A percentile compares a stretch with the other conserved stretches of the same genome.
These are phyloP conservation scores for Leccinum imitatum DNA, from an alignment of 768 basidiomycete species.

Conservation along the genomic window DNA sequence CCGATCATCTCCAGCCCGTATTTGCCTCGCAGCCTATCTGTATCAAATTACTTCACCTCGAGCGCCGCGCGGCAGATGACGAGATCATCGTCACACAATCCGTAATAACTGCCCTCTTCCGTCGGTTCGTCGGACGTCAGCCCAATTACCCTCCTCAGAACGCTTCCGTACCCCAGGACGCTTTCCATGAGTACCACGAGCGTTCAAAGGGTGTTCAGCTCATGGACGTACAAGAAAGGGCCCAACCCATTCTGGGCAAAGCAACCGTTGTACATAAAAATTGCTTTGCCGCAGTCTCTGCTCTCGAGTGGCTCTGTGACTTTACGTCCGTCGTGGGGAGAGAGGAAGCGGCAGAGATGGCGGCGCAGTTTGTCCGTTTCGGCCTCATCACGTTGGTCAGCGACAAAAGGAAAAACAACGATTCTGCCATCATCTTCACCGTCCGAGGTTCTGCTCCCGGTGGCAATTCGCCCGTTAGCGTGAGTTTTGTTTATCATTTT, in stretches of 20 bases:
- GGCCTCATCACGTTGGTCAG: slow-evolving; percentile 86
- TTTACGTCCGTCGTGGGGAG: slow-evolving; percentile 94
- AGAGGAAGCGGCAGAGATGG: slow-evolving; percentile 97
- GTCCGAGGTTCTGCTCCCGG: slow-evolving; percentile 79
- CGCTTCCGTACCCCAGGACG: slow-evolving; percentile 49
- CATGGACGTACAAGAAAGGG: slow-evolving; percentile 68
- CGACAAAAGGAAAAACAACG: slow-evolving; percentile 88
- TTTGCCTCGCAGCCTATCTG: slow-evolving; percentile 94
- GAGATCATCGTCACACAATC: slow-evolving; percentile 95
- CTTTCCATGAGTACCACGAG: slow-evolving; percentile 75
- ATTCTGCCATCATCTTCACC: slow-evolving; percentile 91
- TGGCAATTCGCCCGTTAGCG: slow-evolving; percentile 72
- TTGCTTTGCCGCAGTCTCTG: slow-evolving; percentile 84
- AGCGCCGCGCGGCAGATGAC: slow-evolving; percentile 88
- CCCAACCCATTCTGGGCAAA: slow-evolving; percentile 51
- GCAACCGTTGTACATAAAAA: slow-evolving; percentile 52
- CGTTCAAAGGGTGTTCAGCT: slow-evolving; percentile 72
- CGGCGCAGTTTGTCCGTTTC: slow-evolving; percentile 96
- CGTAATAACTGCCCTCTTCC: slow-evolving; percentile 92
- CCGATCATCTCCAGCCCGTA: slow-evolving; percentile 86
- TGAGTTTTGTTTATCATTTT: slow-evolving; percentile 35
- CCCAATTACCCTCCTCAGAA: slow-evolving; percentile 70
- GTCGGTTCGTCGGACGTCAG: slow-evolving; percentile 86
- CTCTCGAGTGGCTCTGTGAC: slow-evolving; percentile 96
- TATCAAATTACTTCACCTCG: slow-evolving; percentile 96